These are phyloP conservation scores for Colletotrichum melonis DNA, from an alignment of 2,329 filamentous ascomycete species.

Conservation along the genomic window DNA sequence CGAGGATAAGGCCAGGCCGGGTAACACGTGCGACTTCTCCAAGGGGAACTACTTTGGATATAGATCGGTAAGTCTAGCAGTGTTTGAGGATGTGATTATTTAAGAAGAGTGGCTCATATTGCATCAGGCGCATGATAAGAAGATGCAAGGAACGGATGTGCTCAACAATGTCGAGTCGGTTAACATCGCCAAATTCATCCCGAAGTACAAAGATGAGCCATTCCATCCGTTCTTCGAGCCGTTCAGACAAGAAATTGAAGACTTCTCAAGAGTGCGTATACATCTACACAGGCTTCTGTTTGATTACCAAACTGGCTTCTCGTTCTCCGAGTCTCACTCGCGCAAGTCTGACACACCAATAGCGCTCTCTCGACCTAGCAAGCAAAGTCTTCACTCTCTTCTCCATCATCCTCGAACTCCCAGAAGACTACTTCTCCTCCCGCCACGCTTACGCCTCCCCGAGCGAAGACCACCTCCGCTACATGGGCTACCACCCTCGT, in stretches of 20 bases:
- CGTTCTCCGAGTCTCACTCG: conserved; percentile 36
- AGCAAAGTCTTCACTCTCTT: conserved; percentile 43
- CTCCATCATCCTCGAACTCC: conserved; percentile 64
- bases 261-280: conserved; percentile 56
- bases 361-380: conserved; percentile 45
- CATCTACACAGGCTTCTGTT: conserved; percentile 46
- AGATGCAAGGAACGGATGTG: conserved; percentile 40
- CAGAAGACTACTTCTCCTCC: conserved; percentile 62
- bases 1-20: conserved; percentile 58
- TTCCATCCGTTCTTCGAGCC: conserved; percentile 51
- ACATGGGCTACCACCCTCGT: conserved; percentile 64
- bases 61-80: conserved; percentile 42
- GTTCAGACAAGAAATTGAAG: conserved; percentile 59
- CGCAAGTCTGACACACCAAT: conserved; percentile 34
- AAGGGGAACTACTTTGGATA: conserved; percentile 62
- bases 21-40: conserved; percentile 56
- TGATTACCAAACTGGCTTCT: conserved; percentile 51
- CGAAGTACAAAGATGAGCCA: conserved; percentile 47
- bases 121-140: conserved; percentile 47
- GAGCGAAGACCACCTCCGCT: conserved; percentile 66
- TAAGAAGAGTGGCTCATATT: background rate
- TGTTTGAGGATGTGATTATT: background rate
- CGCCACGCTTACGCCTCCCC: conserved; percentile 62
- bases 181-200: conserved; percentile 64
- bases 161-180: conserved; percentile 64